phyloP scores from a whole-genome alignment of 345 rosid genomes.

The Euclidium syriacum region DNA sequence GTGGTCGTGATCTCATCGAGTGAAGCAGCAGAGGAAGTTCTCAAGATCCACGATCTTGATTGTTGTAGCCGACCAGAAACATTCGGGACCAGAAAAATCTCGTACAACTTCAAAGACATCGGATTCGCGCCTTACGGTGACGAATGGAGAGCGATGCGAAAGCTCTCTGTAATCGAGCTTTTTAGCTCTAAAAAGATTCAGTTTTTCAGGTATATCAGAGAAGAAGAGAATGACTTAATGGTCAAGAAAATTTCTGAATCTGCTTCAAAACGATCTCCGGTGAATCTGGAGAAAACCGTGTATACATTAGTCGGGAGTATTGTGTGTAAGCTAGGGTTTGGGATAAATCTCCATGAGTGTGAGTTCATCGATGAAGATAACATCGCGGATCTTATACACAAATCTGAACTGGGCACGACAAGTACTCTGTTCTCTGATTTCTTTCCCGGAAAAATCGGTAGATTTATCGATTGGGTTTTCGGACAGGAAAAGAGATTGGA shows the following conservation, averaged over 20 bases:
- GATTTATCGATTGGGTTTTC: slow-evolving; percentile 3
- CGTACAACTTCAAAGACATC: slow-evolving; percentile 26
- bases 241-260: slow-evolving; percentile 4
- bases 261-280: background rate
- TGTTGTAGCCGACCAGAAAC: slow-evolving; percentile 27
- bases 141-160: slow-evolving; percentile 28
- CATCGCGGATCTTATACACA: background rate
- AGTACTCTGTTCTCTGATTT: slow-evolving; percentile 7
- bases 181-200: slow-evolving; percentile 19
- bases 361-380: background rate
- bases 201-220: slow-evolving; percentile 19
- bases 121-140: slow-evolving; percentile 33
- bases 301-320: slow-evolving; percentile 3
- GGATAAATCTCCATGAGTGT: slow-evolving; percentile 17
- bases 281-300: slow-evolving; percentile 12
- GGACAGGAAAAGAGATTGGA: background rate
- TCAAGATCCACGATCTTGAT: slow-evolving; percentile 23
- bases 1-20: slow-evolving; percentile 15
- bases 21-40: slow-evolving; percentile 22
- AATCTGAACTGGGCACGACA: background rate
- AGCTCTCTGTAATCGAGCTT: slow-evolving; percentile 18
- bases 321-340: slow-evolving; percentile 8
- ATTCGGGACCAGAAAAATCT: background rate
- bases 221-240: slow-evolving; percentile 26
- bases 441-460: slow-evolving; percentile 13